Base-by-base conservation (phyloP, 2,329 filamentous ascomycete species). In the Ploettnerulaceae sp. region DNA sequence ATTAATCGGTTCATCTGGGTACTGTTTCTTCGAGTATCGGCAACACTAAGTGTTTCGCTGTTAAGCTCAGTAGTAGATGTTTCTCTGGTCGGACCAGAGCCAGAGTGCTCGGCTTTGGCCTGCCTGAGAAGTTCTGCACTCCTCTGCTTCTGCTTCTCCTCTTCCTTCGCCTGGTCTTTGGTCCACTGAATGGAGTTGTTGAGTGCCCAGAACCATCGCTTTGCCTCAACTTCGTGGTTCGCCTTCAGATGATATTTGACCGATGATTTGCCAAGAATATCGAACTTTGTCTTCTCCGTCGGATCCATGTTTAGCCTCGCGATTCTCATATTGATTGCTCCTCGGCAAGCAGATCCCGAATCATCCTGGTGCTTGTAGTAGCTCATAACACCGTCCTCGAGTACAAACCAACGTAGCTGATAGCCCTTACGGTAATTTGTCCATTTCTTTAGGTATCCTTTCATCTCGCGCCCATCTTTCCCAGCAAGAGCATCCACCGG, bases 311-410 rank as follows among this genome's bases (percentile, higher is more conserved):
- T 85, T 22, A 98, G 76, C 61, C 82, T 84, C 18, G 93, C 93
- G 57, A 98, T 98, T 51, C 85, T 86, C 90, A 98, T 98, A 66
- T 97, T 97, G 69, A 98, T 98, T 42, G 93, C 93, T 49, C 93
- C 93, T 52, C 93, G 89, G 65, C 93, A 98, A 46, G 93, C 93
- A 42, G 89, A 95, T 18, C 90, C 93, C 24, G 89, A 88, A 65
- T 98, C 93, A 64, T 98, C 93, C 69, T 98, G 93, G 66, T 97
- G 89, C 69, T 98, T 98, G 72, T 97, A 98, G 70, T 98, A 98
- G 67, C 93, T 97, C 56, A 98, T 69, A 9, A 98, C 91, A 9
- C 93, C 93, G 64, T 98, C 93, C 64, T 98, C 93, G 7, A 98
- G 78, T 11, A 97, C 93, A 64, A 98, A 98, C 90, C 91, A 98